Evolutionary conservation across 202 grass and related monocot species (phyloP), one percentile per base, ranked within the genome.

Genomic region (Schoenoplectus triqueter): DNA sequence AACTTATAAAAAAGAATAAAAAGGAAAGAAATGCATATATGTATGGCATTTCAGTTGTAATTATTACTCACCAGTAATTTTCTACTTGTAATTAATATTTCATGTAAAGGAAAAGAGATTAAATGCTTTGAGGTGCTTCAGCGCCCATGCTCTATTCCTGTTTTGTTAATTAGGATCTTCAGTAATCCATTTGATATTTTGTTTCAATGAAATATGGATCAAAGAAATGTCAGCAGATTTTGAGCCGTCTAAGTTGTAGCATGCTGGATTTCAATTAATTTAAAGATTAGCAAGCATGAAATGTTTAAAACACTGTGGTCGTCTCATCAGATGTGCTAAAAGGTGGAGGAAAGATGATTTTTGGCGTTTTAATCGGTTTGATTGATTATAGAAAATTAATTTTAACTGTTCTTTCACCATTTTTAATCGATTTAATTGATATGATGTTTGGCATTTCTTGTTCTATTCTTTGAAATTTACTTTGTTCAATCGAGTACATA

Each of bases 21-120:
- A 31, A 31, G 31, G 44, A 80, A 68, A 49, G 18, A 5, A 70
- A 86, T 78, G 61, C 57, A 80, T 79, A 90, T 71, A 40, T 77
- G 89, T 78, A 86, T 86, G 42, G 81, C 90, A 74, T 89, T 92
- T 92, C 90, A 11, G 80, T 89, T 83, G 81, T 83, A 83, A 83
- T 70, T 71, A 83, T 83, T 83, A 62, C 75, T 79, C 75, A 79
- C 75, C 75, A 79, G 81, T 69, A 55, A 56, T 70, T 71, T 66
- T 82, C 48, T 51, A 49, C 57, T 52, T 66, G 64, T 66, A 83
- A 69, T 71, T 83, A 68, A 41, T 69, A 59, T 71, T 40, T 56
- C 39, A 69, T 70, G 81, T 83, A 69, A 79, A 79, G 56, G 22
- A 86, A 77, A 78, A 75, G n/a, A 86, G 18, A 52, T 52, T 79